Conservation (phyloP, 352 stramenopile genomes). For the Pythium utonaiense region DNA sequence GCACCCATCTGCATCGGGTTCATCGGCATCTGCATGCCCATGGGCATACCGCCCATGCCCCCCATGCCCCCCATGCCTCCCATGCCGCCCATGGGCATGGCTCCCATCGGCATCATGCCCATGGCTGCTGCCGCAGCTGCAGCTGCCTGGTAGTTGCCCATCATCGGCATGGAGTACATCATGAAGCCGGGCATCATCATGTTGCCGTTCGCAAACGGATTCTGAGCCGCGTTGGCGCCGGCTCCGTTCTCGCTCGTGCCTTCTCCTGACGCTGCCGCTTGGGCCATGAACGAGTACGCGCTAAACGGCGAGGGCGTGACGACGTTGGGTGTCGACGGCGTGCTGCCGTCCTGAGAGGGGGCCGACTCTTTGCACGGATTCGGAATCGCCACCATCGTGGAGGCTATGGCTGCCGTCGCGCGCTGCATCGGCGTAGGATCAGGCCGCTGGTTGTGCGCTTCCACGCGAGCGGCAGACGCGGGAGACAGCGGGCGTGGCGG, state of each 20-base stretch:
- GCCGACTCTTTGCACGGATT: slow-evolving; percentile 19
- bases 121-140: slow-evolving; percentile 26
- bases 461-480: slow-evolving; percentile 8
- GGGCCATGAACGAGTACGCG: slow-evolving; percentile 20
- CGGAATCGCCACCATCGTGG: slow-evolving; percentile 39
- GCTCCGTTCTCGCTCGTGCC: slow-evolving; percentile 4
- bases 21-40: slow-evolving; percentile 23
- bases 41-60: slow-evolving; percentile 25
- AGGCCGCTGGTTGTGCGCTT: slow-evolving; percentile 16
- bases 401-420: slow-evolving; percentile 18
- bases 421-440: slow-evolving; percentile 18
- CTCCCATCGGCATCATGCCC: slow-evolving; percentile 42
- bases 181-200: slow-evolving; percentile 86
- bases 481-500: slow-evolving; percentile 11
- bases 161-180: slow-evolving; percentile 81
- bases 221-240: not conserved
- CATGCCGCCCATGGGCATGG: slow-evolving; percentile 29
- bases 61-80: slow-evolving; percentile 24
- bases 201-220: slow-evolving; percentile 21
- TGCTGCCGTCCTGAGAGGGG: not conserved
- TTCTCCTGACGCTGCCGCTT: slow-evolving; percentile 9
- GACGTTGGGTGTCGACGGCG: slow-evolving; percentile 9
- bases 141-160: slow-evolving; percentile 42
- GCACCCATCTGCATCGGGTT: slow-evolving; percentile 20
- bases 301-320: slow-evolving; percentile 26